A percentile compares a stretch with the other conserved stretches of the same genome.
Conservation (phyloP, 371 early-diverging fungal species). For the Umbelopsis sp. region DNA sequence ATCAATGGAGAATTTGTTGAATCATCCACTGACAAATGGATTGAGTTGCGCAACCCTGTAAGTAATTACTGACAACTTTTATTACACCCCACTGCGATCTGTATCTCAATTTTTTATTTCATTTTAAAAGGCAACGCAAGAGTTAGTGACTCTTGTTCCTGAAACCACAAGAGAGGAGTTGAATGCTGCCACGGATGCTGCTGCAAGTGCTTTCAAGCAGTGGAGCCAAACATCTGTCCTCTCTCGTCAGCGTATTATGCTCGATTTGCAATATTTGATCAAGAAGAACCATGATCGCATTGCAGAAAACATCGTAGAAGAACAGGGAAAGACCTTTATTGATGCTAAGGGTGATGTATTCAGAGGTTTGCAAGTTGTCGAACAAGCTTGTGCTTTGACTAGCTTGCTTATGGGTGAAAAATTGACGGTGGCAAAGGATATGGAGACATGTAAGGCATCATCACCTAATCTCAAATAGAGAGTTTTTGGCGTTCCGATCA, state of each 20-base stretch:
- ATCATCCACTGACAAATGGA: slow-evolving; percentile 86
- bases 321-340: slow-evolving; percentile 94
- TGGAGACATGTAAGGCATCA: slow-evolving; percentile 88
- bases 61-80: slow-evolving; percentile 21
- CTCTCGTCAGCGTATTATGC: slow-evolving; percentile 88
- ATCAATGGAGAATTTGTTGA: slow-evolving; percentile 94
- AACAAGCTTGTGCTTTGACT: slow-evolving; percentile 84
- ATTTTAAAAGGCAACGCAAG: slow-evolving; percentile 83
- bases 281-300: slow-evolving; percentile 82
- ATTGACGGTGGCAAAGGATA: slow-evolving; percentile 87
- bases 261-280: slow-evolving; percentile 88
- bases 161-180: slow-evolving; percentile 89
- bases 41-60: slow-evolving; percentile 91
- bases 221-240: slow-evolving; percentile 90
- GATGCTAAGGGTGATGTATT: slow-evolving; percentile 94
- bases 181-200: slow-evolving; percentile 75
- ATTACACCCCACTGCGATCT: neutral
- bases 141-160: slow-evolving; percentile 88
- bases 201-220: slow-evolving; percentile 81
- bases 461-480: neutral
- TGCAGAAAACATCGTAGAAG: slow-evolving; percentile 84
- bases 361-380: slow-evolving; percentile 92
- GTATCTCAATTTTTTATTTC: neutral
- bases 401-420: slow-evolving; percentile 83
- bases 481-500: slow-evolving; percentile 2